These are phyloP conservation scores for Ophiorrhiza pumila DNA, from an alignment of 257 asterid genomes.

Conservation along the genomic window DNA sequence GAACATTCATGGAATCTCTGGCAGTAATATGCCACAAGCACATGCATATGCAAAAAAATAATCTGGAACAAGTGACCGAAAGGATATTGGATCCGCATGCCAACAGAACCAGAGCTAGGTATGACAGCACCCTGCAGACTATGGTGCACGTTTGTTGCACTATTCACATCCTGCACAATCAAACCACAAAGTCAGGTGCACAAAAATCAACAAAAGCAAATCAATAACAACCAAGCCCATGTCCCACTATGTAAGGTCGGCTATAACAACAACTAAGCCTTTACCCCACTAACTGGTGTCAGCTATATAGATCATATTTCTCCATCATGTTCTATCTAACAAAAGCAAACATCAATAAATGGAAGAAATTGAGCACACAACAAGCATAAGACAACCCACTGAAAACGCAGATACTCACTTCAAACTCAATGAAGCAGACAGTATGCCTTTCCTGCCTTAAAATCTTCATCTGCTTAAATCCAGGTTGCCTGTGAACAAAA, in stretches of 20 bases:
- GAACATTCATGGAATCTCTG: neutral
- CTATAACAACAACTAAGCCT: too few species aligned
- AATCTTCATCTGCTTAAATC: conserved; percentile 97
- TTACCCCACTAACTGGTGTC: too few species aligned
- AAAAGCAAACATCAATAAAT: conserved; percentile 4
- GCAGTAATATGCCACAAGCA: neutral
- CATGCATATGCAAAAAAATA: neutral
- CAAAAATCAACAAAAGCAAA: neutral
- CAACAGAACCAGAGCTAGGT: conserved; percentile 96
- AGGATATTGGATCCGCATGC: conserved; percentile 99
- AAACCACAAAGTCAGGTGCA: conserved; percentile 6
- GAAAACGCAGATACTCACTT: conserved; percentile 47
- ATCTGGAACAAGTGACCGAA: conserved; percentile 12
- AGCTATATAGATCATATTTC: too few species aligned
- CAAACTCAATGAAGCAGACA: conserved; percentile 99
- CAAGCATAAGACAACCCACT: conserved; percentile 17
- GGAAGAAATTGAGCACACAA: neutral
- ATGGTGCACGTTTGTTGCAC: conserved; percentile 87
- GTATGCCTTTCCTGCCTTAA: conserved; percentile 96
- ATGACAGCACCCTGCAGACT: conserved; percentile 94
- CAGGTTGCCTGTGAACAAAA: conserved; percentile 71
- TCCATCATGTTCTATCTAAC: too few species aligned
- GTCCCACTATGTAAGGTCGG: too few species aligned
- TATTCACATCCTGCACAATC: conserved; percentile 72
- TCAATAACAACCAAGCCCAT: too few species aligned